Conservation (phyloP, 345 rosid genomes). For the Eucalyptus dawsonii region DNA sequence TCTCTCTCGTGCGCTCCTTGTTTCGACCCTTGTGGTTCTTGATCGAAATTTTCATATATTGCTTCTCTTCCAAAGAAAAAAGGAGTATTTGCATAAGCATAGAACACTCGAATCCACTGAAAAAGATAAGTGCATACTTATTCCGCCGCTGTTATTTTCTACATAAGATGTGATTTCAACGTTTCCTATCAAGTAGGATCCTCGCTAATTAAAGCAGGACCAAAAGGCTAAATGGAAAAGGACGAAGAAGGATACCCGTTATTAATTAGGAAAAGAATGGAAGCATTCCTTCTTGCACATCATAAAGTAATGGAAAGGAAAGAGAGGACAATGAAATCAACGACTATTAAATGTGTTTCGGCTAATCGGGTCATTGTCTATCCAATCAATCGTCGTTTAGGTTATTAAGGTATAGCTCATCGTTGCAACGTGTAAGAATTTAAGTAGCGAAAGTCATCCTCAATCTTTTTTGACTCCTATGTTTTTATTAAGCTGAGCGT, state of each 20-base stretch:
- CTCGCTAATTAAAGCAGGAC: not conserved
- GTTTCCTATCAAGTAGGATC: not conserved
- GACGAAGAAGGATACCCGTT: not conserved
- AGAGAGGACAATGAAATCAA: not conserved
- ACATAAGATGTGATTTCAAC: not conserved
- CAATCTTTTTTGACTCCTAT: not conserved
- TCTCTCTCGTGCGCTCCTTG: not conserved
- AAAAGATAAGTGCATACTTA: not conserved
- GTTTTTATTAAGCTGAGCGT: not conserved
- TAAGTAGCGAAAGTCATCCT: not conserved
- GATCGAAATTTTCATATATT: not conserved
- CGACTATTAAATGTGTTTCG: not conserved
- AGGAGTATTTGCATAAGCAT: not conserved
- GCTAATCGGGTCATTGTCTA: not conserved
- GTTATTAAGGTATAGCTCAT: not conserved
- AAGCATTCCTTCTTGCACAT: not conserved
- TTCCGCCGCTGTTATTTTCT: not conserved
- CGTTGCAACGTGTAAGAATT: not conserved
- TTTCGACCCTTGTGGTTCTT: not conserved
- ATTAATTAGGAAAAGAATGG: not conserved
- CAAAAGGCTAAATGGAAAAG: not conserved
- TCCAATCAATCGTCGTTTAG: not conserved
- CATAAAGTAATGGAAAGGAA: not conserved
- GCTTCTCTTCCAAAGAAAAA: not conserved
- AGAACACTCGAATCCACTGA: not conserved